Evolutionary conservation across 1,284 basidiomycete genomes (phyloP), one percentile per base, ranked within the genome.

Genomic region (Violaceomyces palustris): DNA sequence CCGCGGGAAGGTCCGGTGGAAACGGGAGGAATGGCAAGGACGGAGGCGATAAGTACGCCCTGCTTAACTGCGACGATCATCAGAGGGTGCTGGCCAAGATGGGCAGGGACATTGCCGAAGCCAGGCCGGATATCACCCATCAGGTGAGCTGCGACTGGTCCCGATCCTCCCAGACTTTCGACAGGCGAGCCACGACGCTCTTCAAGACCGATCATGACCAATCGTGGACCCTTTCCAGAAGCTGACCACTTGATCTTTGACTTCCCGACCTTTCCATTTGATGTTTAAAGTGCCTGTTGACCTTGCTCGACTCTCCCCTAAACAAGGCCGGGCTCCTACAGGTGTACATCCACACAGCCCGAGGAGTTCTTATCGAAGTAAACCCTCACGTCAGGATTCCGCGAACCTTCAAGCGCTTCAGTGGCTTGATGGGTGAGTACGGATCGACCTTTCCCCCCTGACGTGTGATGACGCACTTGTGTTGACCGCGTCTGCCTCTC

Each of bases 31-130:
- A 45, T 37, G 44, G 39, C 41, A 66, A 67, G 39, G 67, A 67
- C 31, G 62, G 59, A 1, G 65, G 62, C 6, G 88, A 90, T 57
- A 96, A 97, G 77, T 97, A 97, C 75, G 91, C 91, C 14, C 78
- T 99, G 47, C 77, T 99, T 61, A 99, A 99, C 76, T 98, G 94
- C 76, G 93, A 99, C 74, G 93, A 99, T 45, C 93, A 98, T 76
- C 93, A 99, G 75, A 90, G 93, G 38, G 94, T 99, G 55, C 79
- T 99, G 49, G 93, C 94, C 6, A 97, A 96, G 77, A 96, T 92
- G 3, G 90, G 91, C 22, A 81, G 93, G 64, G 94, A 99, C 76
- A 98, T 98, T 61, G 92, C 94, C 17, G 92, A 97, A 75, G 93
- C 94, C 15, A 78, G 93, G 54, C 93, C 94, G 5, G 94, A 98